Conservation (phyloP, 2,329 filamentous ascomycete species). For the Exophiala lecanii-corni region DNA sequence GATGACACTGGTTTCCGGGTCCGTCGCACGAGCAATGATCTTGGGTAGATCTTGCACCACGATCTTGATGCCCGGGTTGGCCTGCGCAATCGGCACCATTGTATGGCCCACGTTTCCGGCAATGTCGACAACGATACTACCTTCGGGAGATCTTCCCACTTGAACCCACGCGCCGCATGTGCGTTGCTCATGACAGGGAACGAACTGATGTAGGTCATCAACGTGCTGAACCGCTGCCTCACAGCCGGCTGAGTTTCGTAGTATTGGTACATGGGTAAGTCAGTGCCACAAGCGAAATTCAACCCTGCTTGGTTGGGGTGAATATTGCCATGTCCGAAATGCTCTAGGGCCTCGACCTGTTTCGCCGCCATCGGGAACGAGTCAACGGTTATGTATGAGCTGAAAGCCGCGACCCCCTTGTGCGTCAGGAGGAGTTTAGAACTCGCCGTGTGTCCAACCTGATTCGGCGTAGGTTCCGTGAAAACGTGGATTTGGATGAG, state of each 20-base stretch:
- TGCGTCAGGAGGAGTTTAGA: constrained; percentile 17
- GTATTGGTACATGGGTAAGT: constrained; percentile 32
- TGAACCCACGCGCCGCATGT: constrained; percentile 12
- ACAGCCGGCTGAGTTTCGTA: constrained; percentile 13
- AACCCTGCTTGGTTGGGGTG: constrained; percentile 27
- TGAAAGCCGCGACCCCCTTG: constrained; percentile 13
- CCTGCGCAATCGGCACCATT: constrained; percentile 15
- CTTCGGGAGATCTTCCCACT: constrained; percentile 34
- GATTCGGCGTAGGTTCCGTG: constrained; percentile 13
- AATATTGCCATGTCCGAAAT: constrained; percentile 22
- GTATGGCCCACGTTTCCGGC: constrained; percentile 23
- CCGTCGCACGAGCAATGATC: constrained; percentile 12
- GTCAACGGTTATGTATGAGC: constrained; percentile 11
- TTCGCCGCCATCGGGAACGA: constrained; percentile 16
- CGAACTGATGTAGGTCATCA: constrained; percentile 19
- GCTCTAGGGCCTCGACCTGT: constrained; percentile 28
- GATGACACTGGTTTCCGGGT: constrained; percentile 15
- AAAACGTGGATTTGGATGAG: constrained; percentile 22
- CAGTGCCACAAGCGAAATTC: constrained; percentile 30
- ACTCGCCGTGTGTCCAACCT: constrained; percentile 19
- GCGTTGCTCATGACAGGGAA: constrained; percentile 15
- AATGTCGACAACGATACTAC: constrained; percentile 50
- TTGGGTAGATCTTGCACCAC: constrained; percentile 24
- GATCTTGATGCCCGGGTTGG: constrained; percentile 8
- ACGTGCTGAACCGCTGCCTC: constrained; percentile 10